These are phyloP conservation scores for Rhexocercosporidium sp. DNA, from an alignment of 2,329 filamentous ascomycete genomes.

Conservation along the genomic window DNA sequence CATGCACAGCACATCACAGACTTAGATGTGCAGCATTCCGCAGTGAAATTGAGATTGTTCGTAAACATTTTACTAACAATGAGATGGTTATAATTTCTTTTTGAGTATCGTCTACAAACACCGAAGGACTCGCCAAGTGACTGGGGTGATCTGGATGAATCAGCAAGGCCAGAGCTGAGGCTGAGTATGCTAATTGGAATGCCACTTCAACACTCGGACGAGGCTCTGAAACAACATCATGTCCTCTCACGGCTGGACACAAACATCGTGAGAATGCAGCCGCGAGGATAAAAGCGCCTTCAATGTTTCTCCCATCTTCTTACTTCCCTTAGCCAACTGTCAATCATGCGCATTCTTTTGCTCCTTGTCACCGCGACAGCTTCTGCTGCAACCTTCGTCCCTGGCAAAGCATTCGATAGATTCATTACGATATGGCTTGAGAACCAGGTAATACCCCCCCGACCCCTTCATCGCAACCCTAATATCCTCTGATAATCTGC, in stretches of 20 bases:
- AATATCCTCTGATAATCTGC: background rate
- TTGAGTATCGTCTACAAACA: background rate
- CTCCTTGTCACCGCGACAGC: conserved; percentile 19
- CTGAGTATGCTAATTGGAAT: conserved; percentile 42
- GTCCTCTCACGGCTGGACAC: background rate
- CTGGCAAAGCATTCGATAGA: conserved; percentile 62
- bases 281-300: background rate
- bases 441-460: conserved; percentile 50
- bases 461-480: background rate
- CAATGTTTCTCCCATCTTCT: background rate
- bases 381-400: conserved; percentile 34
- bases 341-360: conserved; percentile 30
- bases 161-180: background rate
- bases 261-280: background rate
- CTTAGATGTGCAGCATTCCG: background rate
- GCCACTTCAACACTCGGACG: conserved; percentile 20
- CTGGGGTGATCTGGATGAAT: background rate
- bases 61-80: background rate
- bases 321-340: background rate
- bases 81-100: background rate
- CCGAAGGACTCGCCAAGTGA: background rate
- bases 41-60: background rate
- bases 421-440: conserved; percentile 69
- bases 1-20: background rate
- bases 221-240: conserved; percentile 23